Evolutionary conservation across 1,284 basidiomycete genomes (phyloP).

Genomic region (Sparassis latifolia): DNA sequence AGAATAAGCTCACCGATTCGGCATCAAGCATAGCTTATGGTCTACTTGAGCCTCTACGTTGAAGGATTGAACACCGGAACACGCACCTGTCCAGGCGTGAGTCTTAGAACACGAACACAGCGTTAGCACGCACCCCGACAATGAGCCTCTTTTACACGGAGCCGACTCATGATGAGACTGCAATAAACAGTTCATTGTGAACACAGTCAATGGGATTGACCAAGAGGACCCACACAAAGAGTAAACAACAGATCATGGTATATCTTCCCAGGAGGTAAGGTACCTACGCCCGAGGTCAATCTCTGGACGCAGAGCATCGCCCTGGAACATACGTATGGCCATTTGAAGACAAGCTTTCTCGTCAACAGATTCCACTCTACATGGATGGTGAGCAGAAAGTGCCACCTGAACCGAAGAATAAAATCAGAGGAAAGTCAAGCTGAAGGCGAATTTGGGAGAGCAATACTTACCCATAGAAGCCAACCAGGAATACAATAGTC

Average conservation of each 20-base stretch:
- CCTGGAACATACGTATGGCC: constrained; percentile 2
- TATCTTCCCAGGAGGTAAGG: constrained; percentile 12
- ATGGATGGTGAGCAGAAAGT: constrained; percentile 3
- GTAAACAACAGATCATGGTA: constrained; percentile 5
- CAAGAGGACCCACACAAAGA: constrained; percentile 8
- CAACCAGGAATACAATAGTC: constrained; percentile 8
- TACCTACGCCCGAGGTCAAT: neutral
- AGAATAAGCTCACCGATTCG: no score
- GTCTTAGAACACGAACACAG: no score
- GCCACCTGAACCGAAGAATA: constrained; percentile 2
- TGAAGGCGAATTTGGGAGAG: neutral
- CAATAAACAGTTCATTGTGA: no score
- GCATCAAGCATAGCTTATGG: no score
- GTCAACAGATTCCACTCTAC: constrained; percentile 11
- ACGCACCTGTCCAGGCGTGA: no score
- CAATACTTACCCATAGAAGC: constrained; percentile 7
- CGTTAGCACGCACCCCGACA: neutral
- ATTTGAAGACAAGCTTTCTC: constrained; percentile 5
- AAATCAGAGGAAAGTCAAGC: no score
- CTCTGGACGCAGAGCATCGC: neutral
- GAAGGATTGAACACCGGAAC: no score
- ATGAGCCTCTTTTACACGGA: neutral
- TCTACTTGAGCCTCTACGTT: no score
- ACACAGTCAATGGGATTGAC: no score
- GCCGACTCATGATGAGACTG: no score